These are phyloP conservation scores for Cavenderia fasciculata DNA, from an alignment of 78 protist genomes.

Conservation along the genomic window DNA sequence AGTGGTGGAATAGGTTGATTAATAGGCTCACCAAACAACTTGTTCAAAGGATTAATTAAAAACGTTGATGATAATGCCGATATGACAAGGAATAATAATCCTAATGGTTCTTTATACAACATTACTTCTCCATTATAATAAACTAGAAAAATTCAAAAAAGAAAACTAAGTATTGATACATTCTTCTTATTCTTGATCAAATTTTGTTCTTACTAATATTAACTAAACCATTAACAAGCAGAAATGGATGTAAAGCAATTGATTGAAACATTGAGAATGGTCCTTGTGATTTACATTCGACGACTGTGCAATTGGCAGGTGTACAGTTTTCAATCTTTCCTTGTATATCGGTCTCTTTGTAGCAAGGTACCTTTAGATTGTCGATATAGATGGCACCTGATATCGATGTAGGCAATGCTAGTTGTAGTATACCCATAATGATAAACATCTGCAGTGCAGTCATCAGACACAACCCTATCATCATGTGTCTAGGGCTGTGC, in stretches of 20 bases:
- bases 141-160: constrained; percentile 40
- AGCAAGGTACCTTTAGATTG: constrained; percentile 24
- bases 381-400: constrained; percentile 55
- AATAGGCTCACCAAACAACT: constrained; percentile 52
- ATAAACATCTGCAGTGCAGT: constrained; percentile 71
- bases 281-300: constrained; percentile 78
- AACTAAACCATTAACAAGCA: constrained; percentile 63
- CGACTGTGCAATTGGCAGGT: constrained; percentile 26
- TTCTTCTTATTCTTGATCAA: not conserved
- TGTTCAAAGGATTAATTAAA: constrained; percentile 56
- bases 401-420: constrained; percentile 44
- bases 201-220: constrained; percentile 50
- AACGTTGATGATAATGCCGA: constrained; percentile 78
- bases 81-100: constrained; percentile 76
- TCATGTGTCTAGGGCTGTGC: constrained; percentile 50
- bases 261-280: constrained; percentile 62
- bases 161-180: not conserved
- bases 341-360: constrained; percentile 49
- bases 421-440: constrained; percentile 43
- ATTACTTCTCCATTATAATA: constrained; percentile 79
- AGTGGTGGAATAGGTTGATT: constrained; percentile 46
- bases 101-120: constrained; percentile 79
- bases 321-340: constrained; percentile 52
- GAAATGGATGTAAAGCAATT: constrained; percentile 32
- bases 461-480: constrained; percentile 61